Conservation (phyloP, 495 filamentous ascomycete genomes). For the Pyrenopolyporus hunteri region DNA sequence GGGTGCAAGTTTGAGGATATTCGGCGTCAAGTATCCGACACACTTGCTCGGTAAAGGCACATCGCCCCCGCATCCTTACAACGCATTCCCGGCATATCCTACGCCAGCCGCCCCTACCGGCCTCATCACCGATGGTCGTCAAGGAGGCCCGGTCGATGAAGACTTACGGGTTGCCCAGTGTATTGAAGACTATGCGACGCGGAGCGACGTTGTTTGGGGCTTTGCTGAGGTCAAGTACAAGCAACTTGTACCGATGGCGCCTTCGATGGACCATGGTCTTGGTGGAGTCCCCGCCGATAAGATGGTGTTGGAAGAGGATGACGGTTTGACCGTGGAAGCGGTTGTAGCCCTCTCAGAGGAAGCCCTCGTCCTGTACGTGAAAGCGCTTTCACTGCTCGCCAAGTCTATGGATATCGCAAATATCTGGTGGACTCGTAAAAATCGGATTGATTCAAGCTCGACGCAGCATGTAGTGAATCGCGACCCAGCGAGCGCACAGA, state of each 20-base stretch:
- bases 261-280: conserved; percentile 73
- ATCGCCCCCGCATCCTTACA: conserved; percentile 80
- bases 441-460: conserved; percentile 64
- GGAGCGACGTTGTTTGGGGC: conserved; percentile 92
- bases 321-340: conserved; percentile 82
- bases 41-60: conserved; percentile 68
- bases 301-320: conserved; percentile 60
- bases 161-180: conserved; percentile 76
- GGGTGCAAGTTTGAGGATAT: conserved; percentile 85
- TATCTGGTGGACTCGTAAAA: conserved; percentile 86
- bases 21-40: conserved; percentile 75
- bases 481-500: conserved; percentile 53
- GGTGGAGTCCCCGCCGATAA: conserved; percentile 60
- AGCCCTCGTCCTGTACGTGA: conserved; percentile 94
- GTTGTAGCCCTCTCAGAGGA: conserved; percentile 89
- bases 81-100: conserved; percentile 83
- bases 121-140: conserved; percentile 71
- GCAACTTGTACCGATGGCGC: conserved; percentile 86
- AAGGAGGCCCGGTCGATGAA: conserved; percentile 70
- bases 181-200: conserved; percentile 89
- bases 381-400: conserved; percentile 83
- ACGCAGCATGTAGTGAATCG: conserved; percentile 53
- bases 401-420: conserved; percentile 98
- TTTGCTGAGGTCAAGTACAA: conserved; percentile 99
- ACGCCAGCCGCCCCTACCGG: conserved; percentile 59